A percentile compares a stretch with the other conserved stretches of the same genome.
Conservation (phyloP, 352 stramenopile species). For the Phytophthora europaea region DNA sequence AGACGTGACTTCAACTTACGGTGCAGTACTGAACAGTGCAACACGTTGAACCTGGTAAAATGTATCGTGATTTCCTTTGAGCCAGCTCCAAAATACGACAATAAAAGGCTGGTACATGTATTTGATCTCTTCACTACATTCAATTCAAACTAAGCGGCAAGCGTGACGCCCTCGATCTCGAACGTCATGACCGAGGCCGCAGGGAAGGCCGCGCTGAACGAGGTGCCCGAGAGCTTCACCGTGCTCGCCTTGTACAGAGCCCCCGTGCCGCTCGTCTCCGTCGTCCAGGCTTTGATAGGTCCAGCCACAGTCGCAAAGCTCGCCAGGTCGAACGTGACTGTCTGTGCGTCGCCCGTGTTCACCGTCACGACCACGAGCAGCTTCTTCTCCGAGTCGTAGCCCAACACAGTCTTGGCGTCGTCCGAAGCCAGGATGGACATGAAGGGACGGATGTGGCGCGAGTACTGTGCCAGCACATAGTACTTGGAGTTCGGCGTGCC, state of each 20-base stretch:
- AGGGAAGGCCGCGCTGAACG: constrained; percentile 30
- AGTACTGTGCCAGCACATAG: constrained; percentile 65
- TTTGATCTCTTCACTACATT: no score
- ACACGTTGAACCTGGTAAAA: no score
- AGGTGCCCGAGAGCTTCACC: constrained; percentile 18
- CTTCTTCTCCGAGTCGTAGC: constrained; percentile 47
- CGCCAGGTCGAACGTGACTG: constrained; percentile 54
- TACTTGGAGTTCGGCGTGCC: constrained; percentile 59
- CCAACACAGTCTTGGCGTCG: constrained; percentile 52
- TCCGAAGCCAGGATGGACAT: constrained; percentile 59
- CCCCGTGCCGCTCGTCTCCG: constrained; percentile 51
- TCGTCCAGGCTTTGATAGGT: constrained; percentile 50
- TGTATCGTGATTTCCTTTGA: background rate
- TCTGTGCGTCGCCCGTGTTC: constrained; percentile 47
- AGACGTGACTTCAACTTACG: constrained; percentile 14
- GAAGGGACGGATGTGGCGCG: constrained; percentile 60
- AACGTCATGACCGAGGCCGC: constrained; percentile 35
- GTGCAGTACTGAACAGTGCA: background rate
- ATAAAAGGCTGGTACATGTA: background rate
- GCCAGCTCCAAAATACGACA: background rate
- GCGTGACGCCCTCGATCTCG: constrained; percentile 31
- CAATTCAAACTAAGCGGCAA: constrained; percentile 10
- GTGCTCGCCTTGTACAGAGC: constrained; percentile 45
- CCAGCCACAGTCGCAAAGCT: constrained; percentile 39
- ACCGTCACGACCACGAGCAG: constrained; percentile 60